Base-by-base conservation (phyloP, 192 early-diverging fungal species). In the Backusella sp. region DNA sequence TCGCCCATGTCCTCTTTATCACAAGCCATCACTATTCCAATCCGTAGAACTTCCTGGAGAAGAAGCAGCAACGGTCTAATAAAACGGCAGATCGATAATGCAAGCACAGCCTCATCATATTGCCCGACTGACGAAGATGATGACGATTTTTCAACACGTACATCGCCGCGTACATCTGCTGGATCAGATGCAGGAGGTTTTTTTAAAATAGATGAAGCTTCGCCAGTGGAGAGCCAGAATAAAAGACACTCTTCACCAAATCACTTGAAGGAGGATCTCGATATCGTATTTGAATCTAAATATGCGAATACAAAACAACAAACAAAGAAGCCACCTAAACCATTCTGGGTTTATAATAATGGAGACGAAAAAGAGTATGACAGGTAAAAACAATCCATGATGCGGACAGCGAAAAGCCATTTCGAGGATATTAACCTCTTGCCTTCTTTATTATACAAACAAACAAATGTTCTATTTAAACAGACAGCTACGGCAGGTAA, bases 281-380 rank as follows among this genome's bases (percentile, higher is more conserved):
- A 69, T 41, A 69, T 69, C 23, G n/a, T 69, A 37, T 69, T 69
- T 23, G 68, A 69, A 37, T 69, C 68, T 23, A 69, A 36, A 36
- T 69, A 69, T 41, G 35, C 34, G n/a, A 39, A 23, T 23, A 41
- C 73, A 35, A 65, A 19, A 65, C 21, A 35, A 41, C 73, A 34
- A 71, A 21, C 23, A 49, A 71, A 71, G 34, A 37, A 37, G 34
- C 68, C 34, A 26, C 68, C n/a, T 23, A 74, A 41, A 52, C 59
- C 41, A 19, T 70, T 70, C 6, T 68, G 52, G 56, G 66, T 74
- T 19, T 74, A 53, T 79, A 73, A 74, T 70, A 53, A 70, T 32
- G 52, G 67, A 11, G 73, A 73, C 28, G 77, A 79, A 62, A 72
- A 73, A 37, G 77, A 79, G 62, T 79, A 79, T 49, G 68, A 79